These are phyloP conservation scores for Phytophthora cryptogea DNA, from an alignment of 352 stramenopile genomes.

Conservation along the genomic window DNA sequence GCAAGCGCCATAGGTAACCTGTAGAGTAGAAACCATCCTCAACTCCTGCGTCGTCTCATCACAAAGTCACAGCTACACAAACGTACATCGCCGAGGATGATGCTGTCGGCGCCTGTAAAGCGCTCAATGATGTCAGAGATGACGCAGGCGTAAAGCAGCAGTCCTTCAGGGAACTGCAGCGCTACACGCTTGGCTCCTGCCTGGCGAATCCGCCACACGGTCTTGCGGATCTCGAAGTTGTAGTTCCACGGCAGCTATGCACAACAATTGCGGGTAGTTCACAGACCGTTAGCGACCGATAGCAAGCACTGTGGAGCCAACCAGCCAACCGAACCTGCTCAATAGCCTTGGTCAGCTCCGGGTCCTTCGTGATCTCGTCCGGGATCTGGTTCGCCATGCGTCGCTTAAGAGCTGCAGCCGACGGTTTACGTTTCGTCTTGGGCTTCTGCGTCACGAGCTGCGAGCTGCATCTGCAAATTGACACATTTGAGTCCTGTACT, in stretches of 20 bases:
- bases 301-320: background rate
- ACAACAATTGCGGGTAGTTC: background rate
- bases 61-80: background rate
- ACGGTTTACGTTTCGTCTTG: conserved; percentile 67
- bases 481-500: background rate
- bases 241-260: conserved; percentile 97
- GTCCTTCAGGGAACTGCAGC: conserved; percentile 98
- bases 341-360: conserved; percentile 91
- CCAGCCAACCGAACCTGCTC: conserved; percentile 49
- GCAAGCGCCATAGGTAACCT: conserved; percentile 99
- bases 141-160: conserved; percentile 97
- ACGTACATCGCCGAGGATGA: conserved; percentile 97
- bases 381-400: conserved; percentile 90
- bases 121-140: conserved; percentile 98
- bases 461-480: conserved; percentile 16
- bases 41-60: background rate
- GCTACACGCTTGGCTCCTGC: conserved; percentile 91
- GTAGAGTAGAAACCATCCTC: background rate
- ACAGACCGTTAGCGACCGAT: background rate
- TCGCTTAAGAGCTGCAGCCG: conserved; percentile 56
- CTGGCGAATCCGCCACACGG: conserved; percentile 94
- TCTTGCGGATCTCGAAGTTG: conserved; percentile 99
- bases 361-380: conserved; percentile 89
- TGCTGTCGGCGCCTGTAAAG: conserved; percentile 90
- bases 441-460: conserved; percentile 45